Percentiles rank a stretch among this genome's conserved stretches.
Conservation (phyloP, 108 stramenopile species). For the Pseudonitzschia pungens region DNA sequence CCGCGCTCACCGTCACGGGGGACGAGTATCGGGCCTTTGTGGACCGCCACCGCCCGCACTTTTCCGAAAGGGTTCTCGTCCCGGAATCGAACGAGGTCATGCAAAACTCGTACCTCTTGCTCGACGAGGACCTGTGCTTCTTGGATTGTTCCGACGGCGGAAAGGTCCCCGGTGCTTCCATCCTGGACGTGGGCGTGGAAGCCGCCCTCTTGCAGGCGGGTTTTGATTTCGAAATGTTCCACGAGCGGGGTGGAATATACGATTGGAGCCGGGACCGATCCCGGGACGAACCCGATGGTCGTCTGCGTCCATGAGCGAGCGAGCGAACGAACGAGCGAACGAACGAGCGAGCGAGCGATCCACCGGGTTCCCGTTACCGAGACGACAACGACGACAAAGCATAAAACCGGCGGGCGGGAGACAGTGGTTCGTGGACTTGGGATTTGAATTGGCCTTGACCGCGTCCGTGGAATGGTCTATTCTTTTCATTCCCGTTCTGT, state of each 20-base stretch:
- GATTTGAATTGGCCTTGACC: no score
- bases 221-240: slow-evolving; percentile 47
- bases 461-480: no score
- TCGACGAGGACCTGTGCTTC: slow-evolving; percentile 45
- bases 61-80: slow-evolving; percentile 8
- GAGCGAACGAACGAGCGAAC: no score
- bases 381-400: no score
- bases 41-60: slow-evolving; percentile 21
- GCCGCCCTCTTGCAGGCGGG: slow-evolving; percentile 34
- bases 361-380: no score
- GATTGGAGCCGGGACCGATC: slow-evolving; percentile 29
- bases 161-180: slow-evolving; percentile 35
- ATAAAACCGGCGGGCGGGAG: no score
- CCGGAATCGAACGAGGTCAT: slow-evolving; percentile 46
- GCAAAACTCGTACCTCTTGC: slow-evolving; percentile 44
- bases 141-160: slow-evolving; percentile 41
- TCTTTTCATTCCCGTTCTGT: no score
- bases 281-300: slow-evolving; percentile 4
- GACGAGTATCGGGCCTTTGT: slow-evolving; percentile 35
- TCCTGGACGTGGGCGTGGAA: slow-evolving; percentile 39
- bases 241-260: slow-evolving; percentile 36
- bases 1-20: slow-evolving; percentile 14
- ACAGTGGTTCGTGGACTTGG: no score
- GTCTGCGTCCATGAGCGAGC: no score
- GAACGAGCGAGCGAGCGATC: no score